Percentiles rank a stretch among this genome's conserved stretches.
Evolutionary conservation across 257 asterid genomes (phyloP).

Genomic region (Handroanthus guayacan): DNA sequence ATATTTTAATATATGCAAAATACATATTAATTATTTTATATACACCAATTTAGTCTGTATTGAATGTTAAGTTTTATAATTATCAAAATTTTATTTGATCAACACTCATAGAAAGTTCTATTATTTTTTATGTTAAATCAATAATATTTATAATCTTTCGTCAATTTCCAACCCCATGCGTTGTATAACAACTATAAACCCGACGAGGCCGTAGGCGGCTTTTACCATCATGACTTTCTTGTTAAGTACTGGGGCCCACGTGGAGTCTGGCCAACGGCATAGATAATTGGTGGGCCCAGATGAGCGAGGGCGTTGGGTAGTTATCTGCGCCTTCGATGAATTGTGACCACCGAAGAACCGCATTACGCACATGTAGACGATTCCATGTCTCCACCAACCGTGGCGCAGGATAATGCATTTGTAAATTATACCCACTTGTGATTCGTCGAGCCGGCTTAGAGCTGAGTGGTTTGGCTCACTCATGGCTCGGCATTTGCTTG

Average conservation of each 20-base stretch:
- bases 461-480: background rate
- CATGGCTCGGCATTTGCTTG: background rate
- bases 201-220: background rate
- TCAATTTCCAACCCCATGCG: too few species aligned
- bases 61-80: too few species aligned
- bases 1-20: too few species aligned
- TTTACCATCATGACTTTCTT: background rate
- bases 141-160: too few species aligned
- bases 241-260: background rate
- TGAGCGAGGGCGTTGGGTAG: background rate
- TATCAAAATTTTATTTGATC: too few species aligned
- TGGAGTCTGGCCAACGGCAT: background rate
- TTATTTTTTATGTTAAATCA: too few species aligned
- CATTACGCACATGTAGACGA: slow-evolving; percentile 10
- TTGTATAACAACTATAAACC: too few species aligned
- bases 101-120: too few species aligned
- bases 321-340: background rate
- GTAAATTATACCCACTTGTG: background rate
- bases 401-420: slow-evolving; percentile 12
- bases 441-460: background rate
- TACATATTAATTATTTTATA: too few species aligned
- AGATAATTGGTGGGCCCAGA: background rate
- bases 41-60: too few species aligned
- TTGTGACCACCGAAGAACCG: slow-evolving; percentile 14
- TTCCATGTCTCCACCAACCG: slow-evolving; percentile 2